These are phyloP conservation scores for Ganoderma meredithae DNA, from an alignment of 1,284 basidiomycete genomes.

Conservation along the genomic window DNA sequence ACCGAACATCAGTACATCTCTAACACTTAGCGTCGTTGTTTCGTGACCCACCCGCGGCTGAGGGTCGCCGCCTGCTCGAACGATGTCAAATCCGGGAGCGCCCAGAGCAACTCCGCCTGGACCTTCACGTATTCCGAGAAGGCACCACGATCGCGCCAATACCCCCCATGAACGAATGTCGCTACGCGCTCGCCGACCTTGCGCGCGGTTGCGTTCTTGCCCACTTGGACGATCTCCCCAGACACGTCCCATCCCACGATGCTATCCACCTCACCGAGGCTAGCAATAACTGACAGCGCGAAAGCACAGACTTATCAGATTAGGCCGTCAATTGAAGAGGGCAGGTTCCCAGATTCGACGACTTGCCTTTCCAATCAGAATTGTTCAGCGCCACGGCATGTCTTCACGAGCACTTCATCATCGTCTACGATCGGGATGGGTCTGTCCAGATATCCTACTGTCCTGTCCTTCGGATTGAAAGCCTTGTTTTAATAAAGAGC, in stretches of 20 bases:
- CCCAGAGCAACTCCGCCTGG: not conserved
- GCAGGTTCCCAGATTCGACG: not conserved
- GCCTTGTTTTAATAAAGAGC: not conserved
- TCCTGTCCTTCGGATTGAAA: not conserved
- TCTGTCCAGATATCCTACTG: not conserved
- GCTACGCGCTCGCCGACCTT: not conserved
- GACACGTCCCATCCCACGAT: not conserved
- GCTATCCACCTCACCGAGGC: not conserved
- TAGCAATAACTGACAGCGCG: not conserved
- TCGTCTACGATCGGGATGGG: not conserved
- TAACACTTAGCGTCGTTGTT: not conserved
- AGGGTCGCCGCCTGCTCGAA: not conserved
- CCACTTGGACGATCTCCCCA: not conserved
- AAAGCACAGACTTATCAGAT: not conserved
- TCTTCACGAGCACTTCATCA: not conserved
- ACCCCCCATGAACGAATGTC: not conserved
- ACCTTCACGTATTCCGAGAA: not conserved
- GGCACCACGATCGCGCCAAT: not conserved
- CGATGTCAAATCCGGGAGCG: not conserved
- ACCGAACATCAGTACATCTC: not conserved
- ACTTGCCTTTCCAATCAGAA: not conserved
- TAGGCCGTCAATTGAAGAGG: not conserved
- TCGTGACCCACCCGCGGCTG: too few relatives aligned
- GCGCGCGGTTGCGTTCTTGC: not conserved
- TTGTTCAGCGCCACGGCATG: not conserved